Evolutionary conservation across 768 basidiomycete genomes (phyloP), one percentile per base, ranked within the genome.

Genomic region (Rhodotorula kratochvilovae): DNA sequence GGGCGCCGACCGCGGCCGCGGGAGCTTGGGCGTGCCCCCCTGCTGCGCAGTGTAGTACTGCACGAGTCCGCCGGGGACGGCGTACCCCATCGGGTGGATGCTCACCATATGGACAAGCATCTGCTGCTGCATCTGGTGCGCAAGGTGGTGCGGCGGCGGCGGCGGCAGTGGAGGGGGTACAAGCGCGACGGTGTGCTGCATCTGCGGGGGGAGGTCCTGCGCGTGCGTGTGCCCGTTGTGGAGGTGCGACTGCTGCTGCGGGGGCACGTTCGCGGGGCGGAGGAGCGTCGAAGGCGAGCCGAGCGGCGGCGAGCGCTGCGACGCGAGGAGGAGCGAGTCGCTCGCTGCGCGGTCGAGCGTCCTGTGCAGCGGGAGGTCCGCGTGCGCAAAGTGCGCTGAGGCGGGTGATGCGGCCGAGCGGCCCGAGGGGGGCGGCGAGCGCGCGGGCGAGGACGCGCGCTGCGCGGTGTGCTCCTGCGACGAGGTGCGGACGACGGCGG

Each of bases 81-180:
- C 66, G 50, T 67, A 67, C 7, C 66, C 66, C 66, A 67, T 67
- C 50, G 66, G 66, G 39, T 63, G 61, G 12, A 68, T 51, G 31
- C 53, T 43, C 63, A 56, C 19, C 63, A 64, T 64, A n/a, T 45
- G 56, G 23, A 35, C 31, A n/a, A 29, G 36, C n/a, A 61, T 33
- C 31, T 19, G 27, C 19, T 53, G 29, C 21, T 63, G 50, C 63
- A 42, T 17, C 3, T 46, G 60, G 12, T n/a, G n/a, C n/a, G 39
- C 43, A n/a, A 21, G 51, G 33, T 21, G n/a, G 17, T 19, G 45
- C n/a, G 16, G 16, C 2, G 31, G 42, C 6, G 31, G 35, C 35
- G 54, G 63, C n/a, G 42, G 63, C 36, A 39, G 53, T 1, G 17
- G 53, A 27, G 36, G 51, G 4, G 16, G 29, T 5, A 15, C 42